These are phyloP conservation scores for Vanilla planifolia DNA, from an alignment of 106 monocot genomes.

Conservation along the genomic window DNA sequence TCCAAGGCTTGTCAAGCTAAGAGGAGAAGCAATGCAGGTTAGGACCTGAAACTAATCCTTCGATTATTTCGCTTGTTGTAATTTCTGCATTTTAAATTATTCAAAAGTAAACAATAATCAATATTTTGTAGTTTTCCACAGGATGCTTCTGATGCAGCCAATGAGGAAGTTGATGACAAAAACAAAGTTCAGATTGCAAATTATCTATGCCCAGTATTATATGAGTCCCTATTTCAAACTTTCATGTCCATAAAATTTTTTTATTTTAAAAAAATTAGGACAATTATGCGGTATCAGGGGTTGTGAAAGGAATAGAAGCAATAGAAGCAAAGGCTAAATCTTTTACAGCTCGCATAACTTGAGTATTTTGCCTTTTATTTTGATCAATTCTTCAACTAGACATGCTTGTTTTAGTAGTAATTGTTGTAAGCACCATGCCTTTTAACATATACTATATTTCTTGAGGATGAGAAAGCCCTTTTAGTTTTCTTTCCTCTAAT, in stretches of 20 bases:
- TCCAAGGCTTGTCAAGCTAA: constrained; percentile 88
- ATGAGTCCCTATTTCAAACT: background rate
- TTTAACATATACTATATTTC: background rate
- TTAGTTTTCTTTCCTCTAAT: background rate
- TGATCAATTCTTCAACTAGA: background rate
- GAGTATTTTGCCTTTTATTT: constrained; percentile 14
- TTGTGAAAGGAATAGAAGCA: constrained; percentile 78
- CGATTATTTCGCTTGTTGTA: too few species aligned
- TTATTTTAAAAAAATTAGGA: constrained; percentile 26
- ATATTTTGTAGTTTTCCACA: constrained; percentile 13
- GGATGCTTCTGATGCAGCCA: constrained; percentile 94
- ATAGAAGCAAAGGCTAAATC: constrained; percentile 92
- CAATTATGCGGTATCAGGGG: constrained; percentile 93
- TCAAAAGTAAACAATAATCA: background rate
- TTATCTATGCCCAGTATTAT: constrained; percentile 80
- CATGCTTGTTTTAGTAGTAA: background rate
- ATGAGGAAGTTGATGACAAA: constrained; percentile 83
- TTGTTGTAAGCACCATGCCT: background rate
- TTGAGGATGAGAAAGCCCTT: too few species aligned
- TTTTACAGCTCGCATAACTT: constrained; percentile 95
- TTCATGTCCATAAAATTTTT: background rate
- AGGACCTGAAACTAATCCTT: constrained; percentile 7
- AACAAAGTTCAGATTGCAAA: constrained; percentile 90
- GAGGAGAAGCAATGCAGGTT: constrained; percentile 99
- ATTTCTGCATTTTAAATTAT: background rate